phyloP scores from a whole-genome alignment of 2,329 filamentous ascomycete genomes.

The Pezicula radicicola region DNA sequence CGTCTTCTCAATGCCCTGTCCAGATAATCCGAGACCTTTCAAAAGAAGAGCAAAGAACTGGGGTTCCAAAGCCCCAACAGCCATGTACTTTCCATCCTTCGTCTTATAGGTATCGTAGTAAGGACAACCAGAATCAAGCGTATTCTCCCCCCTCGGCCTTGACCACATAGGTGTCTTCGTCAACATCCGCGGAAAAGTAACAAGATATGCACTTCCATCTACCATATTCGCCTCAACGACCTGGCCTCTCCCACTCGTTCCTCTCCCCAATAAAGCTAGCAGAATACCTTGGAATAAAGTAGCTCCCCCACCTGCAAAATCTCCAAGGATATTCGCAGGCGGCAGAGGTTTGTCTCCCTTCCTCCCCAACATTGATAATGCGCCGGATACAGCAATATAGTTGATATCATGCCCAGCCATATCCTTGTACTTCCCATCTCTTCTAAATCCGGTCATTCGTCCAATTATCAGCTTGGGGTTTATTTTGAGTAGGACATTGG shows the following conservation, averaged over 20 bases:
- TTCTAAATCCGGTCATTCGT: conserved; percentile 85
- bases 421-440: conserved; percentile 77
- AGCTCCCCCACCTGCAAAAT: conserved; percentile 88
- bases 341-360: conserved; percentile 68
- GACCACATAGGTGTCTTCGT: conserved; percentile 62
- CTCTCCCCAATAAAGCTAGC: conserved; percentile 69
- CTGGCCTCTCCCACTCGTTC: conserved; percentile 68
- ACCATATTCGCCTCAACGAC: conserved; percentile 98
- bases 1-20: conserved; percentile 46
- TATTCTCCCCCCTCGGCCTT: conserved; percentile 66
- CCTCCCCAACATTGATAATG: conserved; percentile 72
- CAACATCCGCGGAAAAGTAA: conserved; percentile 71
- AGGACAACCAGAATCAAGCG: conserved; percentile 80
- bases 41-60: conserved; percentile 75
- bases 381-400: conserved; percentile 86
- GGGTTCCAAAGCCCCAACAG: conserved; percentile 87
- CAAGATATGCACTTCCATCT: conserved; percentile 78
- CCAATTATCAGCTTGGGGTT: conserved; percentile 80
- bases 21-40: conserved; percentile 59
- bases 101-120: conserved; percentile 91
- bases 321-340: conserved; percentile 80
- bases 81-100: conserved; percentile 73
- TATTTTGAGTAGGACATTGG: conserved; percentile 56
- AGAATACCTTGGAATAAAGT: conserved; percentile 80
- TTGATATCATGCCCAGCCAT: conserved; percentile 98